Base-by-base conservation (phyloP, 805 yeast species). In the Schizosaccharomyces pombe region DNA sequence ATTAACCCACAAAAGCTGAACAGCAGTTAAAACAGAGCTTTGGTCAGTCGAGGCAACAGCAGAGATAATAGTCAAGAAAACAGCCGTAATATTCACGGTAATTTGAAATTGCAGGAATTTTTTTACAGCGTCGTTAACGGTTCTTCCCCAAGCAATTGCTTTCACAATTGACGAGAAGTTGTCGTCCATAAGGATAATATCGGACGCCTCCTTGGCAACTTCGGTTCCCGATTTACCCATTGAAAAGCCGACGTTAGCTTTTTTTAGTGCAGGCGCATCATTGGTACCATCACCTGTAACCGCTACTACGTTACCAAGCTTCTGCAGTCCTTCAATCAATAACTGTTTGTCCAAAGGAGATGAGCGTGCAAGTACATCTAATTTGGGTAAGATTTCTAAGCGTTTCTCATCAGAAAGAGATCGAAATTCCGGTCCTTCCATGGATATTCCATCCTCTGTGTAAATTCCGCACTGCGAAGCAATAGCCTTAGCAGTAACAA, bases 231-330 rank as follows among this genome's bases (percentile, higher is more conserved):
- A 75, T 57, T 87, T 85, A 60, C 99, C 99, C 99, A 91, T 91
- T 2, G 97, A 84, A 64, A 91, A 89, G 1, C 99, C 99, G 56
- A 91, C 94, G 68, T 91, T 97, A 0, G 98, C 99, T 57, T 87
- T 72, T 63, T 89, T 85, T 63, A 91, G 74, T 2, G 98, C 97
- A 14, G 96, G 96, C 0, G 97, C 98, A 73, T 91, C 99, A 66
- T 91, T 91, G 6, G 97, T 89, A 68, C 99, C 99, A 66, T 91
- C 99, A 64, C 98, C 99, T 39, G 99, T 91, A 34, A 89, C 97
- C 1, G 98, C 98, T 53, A 91, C 98, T 34, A 89, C 94, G 63
- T 91, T 96, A 26, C 93, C 94, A 63, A 78, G 72, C 37, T 73
- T 71, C 62, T 81, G 79, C 61, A 91, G 71, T 11, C 86, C 79